phyloP scores from a whole-genome alignment of 1,284 basidiomycete species.

The Leccinum cinnamomeum region DNA sequence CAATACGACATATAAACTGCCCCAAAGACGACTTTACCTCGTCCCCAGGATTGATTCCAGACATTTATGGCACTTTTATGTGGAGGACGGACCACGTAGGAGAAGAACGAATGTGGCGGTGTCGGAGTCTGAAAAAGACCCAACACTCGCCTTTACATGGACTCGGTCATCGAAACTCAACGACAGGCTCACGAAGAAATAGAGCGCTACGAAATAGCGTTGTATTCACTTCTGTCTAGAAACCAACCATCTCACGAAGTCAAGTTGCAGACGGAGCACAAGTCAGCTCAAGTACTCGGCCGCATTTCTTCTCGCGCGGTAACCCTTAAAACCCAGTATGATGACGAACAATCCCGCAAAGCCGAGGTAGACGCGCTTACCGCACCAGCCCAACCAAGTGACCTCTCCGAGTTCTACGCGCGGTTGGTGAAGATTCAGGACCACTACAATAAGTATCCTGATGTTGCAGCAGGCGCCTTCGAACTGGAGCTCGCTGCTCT shows the following conservation, averaged over 20 bases:
- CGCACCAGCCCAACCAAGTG: slow-evolving; percentile 58
- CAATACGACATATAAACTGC: background rate
- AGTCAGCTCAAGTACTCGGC: slow-evolving; percentile 82
- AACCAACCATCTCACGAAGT: slow-evolving; percentile 60
- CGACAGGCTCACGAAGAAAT: slow-evolving; percentile 95
- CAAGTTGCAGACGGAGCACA: slow-evolving; percentile 81
- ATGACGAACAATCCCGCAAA: slow-evolving; percentile 68
- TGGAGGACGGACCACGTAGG: too few relatives aligned
- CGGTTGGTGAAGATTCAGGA: slow-evolving; percentile 94
- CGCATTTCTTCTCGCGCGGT: slow-evolving; percentile 72
- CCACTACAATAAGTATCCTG: slow-evolving; percentile 94
- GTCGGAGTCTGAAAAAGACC: too few relatives aligned
- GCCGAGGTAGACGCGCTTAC: slow-evolving; percentile 63
- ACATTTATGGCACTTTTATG: slow-evolving; percentile 49
- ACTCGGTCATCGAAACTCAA: slow-evolving; percentile 86
- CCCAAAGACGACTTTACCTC: slow-evolving; percentile 46
- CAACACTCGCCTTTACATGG: too few relatives aligned
- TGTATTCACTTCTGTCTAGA: slow-evolving; percentile 70
- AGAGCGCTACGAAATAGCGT: slow-evolving; percentile 81
- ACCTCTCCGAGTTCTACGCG: slow-evolving; percentile 91
- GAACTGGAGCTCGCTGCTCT: slow-evolving; percentile 80
- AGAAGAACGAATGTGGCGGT: too few relatives aligned
- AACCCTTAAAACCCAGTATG: slow-evolving; percentile 68
- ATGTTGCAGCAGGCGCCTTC: slow-evolving; percentile 77
- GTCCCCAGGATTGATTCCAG: slow-evolving; percentile 75